Percentiles rank a stretch among this genome's conserved stretches.
Conservation (phyloP, 768 basidiomycete species). For the Lactifluus subvellereus region DNA sequence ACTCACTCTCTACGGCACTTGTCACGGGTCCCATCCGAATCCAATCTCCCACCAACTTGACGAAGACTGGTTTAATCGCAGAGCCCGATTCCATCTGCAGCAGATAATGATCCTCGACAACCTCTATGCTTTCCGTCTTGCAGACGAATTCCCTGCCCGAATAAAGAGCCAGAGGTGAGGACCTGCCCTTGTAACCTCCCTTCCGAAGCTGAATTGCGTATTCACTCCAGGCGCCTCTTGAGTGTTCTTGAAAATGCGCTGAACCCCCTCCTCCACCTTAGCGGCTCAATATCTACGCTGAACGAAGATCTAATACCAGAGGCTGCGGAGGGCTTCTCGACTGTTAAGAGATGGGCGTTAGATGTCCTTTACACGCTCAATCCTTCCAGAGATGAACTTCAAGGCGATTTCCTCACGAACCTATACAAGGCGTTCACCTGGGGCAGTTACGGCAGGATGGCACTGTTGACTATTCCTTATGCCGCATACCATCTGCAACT, state of each 20-base stretch:
- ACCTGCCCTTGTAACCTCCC: neutral
- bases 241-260: constrained; percentile 41
- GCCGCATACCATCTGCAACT: neutral
- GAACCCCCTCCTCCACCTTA: constrained; percentile 40
- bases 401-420: constrained; percentile 35
- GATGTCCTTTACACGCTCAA: constrained; percentile 35
- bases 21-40: constrained; percentile 34
- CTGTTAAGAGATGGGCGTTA: constrained; percentile 44
- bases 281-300: constrained; percentile 41
- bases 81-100: constrained; percentile 42
- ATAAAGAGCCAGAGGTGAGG: constrained; percentile 8
- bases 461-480: neutral
- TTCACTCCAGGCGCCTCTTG: neutral
- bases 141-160: neutral
- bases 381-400: constrained; percentile 20
- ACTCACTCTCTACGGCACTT: constrained; percentile 34
- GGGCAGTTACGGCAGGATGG: constrained; percentile 16
- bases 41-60: constrained; percentile 34
- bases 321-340: constrained; percentile 32
- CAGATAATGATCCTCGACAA: constrained; percentile 45
- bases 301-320: constrained; percentile 37
- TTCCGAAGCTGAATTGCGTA: neutral
- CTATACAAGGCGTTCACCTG: constrained; percentile 37
- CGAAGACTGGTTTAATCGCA: constrained; percentile 36
- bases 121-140: constrained; percentile 19